Conservation (phyloP, 768 basidiomycete species). For the Boletus sensibilis region DNA sequence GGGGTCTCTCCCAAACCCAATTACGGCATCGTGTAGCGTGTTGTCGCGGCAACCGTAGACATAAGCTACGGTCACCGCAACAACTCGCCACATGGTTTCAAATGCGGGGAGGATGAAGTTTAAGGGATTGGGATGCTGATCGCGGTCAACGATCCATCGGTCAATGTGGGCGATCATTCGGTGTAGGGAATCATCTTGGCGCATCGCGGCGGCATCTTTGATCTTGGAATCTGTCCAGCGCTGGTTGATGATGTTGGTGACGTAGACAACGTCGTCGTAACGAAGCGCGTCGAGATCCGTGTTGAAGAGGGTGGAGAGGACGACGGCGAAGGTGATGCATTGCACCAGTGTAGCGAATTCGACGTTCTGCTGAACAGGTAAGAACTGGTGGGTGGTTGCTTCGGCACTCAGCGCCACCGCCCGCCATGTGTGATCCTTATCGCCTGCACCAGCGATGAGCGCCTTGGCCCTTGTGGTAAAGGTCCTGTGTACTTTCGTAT, state of each 20-base stretch:
- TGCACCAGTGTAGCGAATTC: slow-evolving; percentile 44
- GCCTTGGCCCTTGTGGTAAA: slow-evolving; percentile 26
- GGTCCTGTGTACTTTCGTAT: slow-evolving; percentile 28
- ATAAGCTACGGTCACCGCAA: slow-evolving; percentile 45
- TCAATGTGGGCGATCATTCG: slow-evolving; percentile 29
- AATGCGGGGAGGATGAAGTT: slow-evolving; percentile 59
- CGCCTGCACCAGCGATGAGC: slow-evolving; percentile 13
- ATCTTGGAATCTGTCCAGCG: slow-evolving; percentile 28
- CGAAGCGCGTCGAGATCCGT: slow-evolving; percentile 31
- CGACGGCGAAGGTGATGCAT: slow-evolving; percentile 40
- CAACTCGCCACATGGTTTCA: slow-evolving; percentile 65
- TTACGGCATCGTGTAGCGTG: slow-evolving; percentile 27
- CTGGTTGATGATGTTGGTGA: slow-evolving; percentile 40
- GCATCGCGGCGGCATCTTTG: slow-evolving; percentile 11
- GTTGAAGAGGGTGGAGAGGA: slow-evolving; percentile 43
- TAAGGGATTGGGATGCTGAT: slow-evolving; percentile 37
- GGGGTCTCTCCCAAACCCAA: slow-evolving; percentile 20
- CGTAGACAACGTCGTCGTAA: slow-evolving; percentile 37
- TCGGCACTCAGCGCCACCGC: slow-evolving; percentile 15
- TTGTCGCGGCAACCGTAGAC: slow-evolving; percentile 24
- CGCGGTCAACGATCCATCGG: slow-evolving; percentile 37
- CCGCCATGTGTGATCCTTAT: slow-evolving; percentile 14
- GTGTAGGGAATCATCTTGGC: slow-evolving; percentile 31
- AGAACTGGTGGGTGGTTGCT: slow-evolving; percentile 12
- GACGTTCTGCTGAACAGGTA: background rate